Percentiles rank a stretch among this genome's conserved stretches.
These are phyloP conservation scores for Akanthomyces lecanii DNA, from an alignment of 2,329 filamentous ascomycete species.

Conservation along the genomic window DNA sequence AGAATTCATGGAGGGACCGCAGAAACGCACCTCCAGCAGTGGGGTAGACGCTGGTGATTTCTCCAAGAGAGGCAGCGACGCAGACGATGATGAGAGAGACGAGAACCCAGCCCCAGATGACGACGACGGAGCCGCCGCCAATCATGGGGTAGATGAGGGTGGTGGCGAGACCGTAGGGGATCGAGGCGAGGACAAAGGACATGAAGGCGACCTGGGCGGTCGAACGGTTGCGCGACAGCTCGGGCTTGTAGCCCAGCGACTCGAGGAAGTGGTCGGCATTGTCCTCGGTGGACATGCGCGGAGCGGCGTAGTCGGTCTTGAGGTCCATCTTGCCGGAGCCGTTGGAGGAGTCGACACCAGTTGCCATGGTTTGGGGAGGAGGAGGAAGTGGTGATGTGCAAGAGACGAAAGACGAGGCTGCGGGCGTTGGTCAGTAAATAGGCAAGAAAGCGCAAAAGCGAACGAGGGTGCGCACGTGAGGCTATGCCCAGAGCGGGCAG, in stretches of 20 bases:
- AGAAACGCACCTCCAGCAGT: slow-evolving; percentile 58
- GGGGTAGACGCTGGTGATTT: slow-evolving; percentile 72
- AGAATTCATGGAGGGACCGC: not conserved
- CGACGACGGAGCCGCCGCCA: slow-evolving; percentile 62
- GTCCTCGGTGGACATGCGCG: slow-evolving; percentile 28
- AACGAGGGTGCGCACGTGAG: slow-evolving; percentile 12
- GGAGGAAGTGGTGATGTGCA: not conserved
- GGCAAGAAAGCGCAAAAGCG: not conserved
- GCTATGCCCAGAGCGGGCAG: slow-evolving; percentile 13
- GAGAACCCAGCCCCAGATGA: slow-evolving; percentile 69
- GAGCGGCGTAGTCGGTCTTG: slow-evolving; percentile 27
- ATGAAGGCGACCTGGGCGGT: slow-evolving; percentile 69
- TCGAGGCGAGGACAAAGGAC: slow-evolving; percentile 71
- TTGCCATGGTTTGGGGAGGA: slow-evolving; percentile 15
- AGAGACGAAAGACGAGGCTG: not conserved
- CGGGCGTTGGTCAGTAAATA: not conserved
- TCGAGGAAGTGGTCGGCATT: slow-evolving; percentile 60
- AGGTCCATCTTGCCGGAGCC: slow-evolving; percentile 24
- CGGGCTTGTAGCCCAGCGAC: slow-evolving; percentile 62
- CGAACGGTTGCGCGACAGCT: slow-evolving; percentile 60
- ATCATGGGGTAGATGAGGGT: slow-evolving; percentile 64
- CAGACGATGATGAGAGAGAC: slow-evolving; percentile 68
- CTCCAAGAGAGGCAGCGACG: slow-evolving; percentile 65
- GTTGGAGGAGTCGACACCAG: slow-evolving; percentile 1
- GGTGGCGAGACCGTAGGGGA: slow-evolving; percentile 69